Evolutionary conservation across 2,329 filamentous ascomycete genomes (phyloP).

Genomic region (Allantophomopsis lycopodina): DNA sequence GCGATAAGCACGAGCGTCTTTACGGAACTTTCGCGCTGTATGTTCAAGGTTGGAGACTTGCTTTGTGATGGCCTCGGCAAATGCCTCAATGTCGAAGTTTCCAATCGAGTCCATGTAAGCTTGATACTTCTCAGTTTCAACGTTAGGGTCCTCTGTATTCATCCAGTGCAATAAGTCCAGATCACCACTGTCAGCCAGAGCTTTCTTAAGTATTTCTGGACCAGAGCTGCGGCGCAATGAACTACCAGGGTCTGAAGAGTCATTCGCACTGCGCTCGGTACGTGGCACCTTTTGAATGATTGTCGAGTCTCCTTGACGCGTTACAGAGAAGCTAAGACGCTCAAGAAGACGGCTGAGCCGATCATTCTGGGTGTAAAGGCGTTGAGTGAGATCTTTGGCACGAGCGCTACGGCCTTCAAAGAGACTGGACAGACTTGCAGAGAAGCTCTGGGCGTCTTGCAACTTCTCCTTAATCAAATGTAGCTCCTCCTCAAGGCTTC

Average conservation of each 20-base stretch:
- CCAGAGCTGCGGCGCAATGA: slow-evolving; percentile 38
- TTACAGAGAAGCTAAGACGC: slow-evolving; percentile 71
- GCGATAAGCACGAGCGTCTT: slow-evolving; percentile 73
- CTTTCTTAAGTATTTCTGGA: slow-evolving; percentile 32
- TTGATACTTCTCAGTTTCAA: slow-evolving; percentile 61
- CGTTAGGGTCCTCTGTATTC: slow-evolving; percentile 47
- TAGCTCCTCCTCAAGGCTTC: slow-evolving; percentile 64
- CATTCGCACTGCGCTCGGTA: slow-evolving; percentile 43
- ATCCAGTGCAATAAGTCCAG: slow-evolving; percentile 74
- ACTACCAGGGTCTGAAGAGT: slow-evolving; percentile 40
- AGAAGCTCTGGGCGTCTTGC: slow-evolving; percentile 34
- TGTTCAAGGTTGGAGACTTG: slow-evolving; percentile 89
- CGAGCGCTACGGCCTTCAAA: slow-evolving; percentile 58
- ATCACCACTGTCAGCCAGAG: slow-evolving; percentile 47
- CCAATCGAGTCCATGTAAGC: slow-evolving; percentile 62
- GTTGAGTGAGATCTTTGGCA: slow-evolving; percentile 73
- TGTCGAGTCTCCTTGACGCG: slow-evolving; percentile 60
- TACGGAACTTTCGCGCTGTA: slow-evolving; percentile 84
- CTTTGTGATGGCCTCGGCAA: slow-evolving; percentile 74
- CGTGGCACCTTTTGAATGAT: slow-evolving; percentile 58
- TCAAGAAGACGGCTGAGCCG: slow-evolving; percentile 74
- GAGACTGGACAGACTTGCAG: slow-evolving; percentile 36
- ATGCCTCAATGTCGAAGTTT: slow-evolving; percentile 70
- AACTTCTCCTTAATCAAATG: slow-evolving; percentile 53
- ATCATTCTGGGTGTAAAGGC: slow-evolving; percentile 72